Conservation (phyloP, 192 early-diverging fungal species). For the Coemansia sp. region DNA sequence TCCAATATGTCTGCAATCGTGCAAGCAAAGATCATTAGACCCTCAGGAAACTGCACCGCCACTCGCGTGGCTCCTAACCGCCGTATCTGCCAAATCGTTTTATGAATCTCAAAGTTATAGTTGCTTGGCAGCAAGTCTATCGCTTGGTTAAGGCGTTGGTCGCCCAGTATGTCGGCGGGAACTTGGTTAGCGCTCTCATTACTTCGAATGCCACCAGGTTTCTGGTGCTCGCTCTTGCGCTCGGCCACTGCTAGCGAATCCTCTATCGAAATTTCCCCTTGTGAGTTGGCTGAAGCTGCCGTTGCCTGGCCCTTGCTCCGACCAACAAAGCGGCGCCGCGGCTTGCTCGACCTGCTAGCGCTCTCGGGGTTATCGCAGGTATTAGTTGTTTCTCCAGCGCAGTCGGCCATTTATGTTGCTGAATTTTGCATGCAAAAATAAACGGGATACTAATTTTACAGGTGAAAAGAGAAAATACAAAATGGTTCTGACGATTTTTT, state of each 20-base stretch:
- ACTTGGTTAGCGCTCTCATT: slow-evolving; percentile 62
- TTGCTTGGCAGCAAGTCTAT: slow-evolving; percentile 84
- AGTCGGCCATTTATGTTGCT: slow-evolving; percentile 51
- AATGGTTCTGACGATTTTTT: too few relatives aligned
- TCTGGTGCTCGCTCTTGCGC: not conserved
- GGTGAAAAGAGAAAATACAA: too few relatives aligned
- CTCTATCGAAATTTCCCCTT: slow-evolving; percentile 35
- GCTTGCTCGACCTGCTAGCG: slow-evolving; percentile 23
- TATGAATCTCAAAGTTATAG: slow-evolving; percentile 99
- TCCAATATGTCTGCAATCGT: slow-evolving; percentile 91
- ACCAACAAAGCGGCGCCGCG: slow-evolving; percentile 47
- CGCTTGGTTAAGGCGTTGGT: slow-evolving; percentile 75
- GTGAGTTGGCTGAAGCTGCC: not conserved
- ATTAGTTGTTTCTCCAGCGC: too few relatives aligned
- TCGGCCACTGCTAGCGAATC: slow-evolving; percentile 40
- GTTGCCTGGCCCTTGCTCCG: slow-evolving; percentile 14
- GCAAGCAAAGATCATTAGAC: slow-evolving; percentile 90
- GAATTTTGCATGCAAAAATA: too few relatives aligned
- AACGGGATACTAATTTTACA: too few relatives aligned
- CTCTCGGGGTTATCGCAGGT: too few relatives aligned
- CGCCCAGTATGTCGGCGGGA: slow-evolving; percentile 78
- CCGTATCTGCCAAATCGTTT: slow-evolving; percentile 86
- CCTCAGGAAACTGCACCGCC: slow-evolving; percentile 96
- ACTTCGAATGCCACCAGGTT: not conserved
- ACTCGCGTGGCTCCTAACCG: slow-evolving; percentile 74